Base-by-base conservation (phyloP, 1,284 basidiomycete species). In the Leucoagaricus sp. region DNA sequence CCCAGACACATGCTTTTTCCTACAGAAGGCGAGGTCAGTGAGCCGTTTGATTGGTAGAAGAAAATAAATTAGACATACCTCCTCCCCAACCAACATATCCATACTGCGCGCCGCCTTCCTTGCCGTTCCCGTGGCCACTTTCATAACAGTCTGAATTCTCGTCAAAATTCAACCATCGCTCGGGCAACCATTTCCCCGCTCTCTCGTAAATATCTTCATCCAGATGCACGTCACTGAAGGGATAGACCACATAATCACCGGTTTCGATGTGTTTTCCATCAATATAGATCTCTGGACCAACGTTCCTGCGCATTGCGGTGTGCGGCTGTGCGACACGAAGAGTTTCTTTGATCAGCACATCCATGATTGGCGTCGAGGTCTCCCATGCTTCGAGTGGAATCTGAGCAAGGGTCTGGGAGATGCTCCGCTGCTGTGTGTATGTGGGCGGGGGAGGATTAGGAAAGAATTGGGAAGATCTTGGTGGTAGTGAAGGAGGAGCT, bases 1-100 rank as follows among this genome's bases (percentile, higher is more conserved):
- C 88, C 87, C 31, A 88, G 77, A 67, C 87, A 90, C 21, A 76
- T 68, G 3, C 82, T 86, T 65, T 81, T 85, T 10, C 87, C 87
- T 90, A 65, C 54, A 52, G 23, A 59, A 49, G 55, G 49, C 61
- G 61, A 60, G n/a, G n/a, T n/a, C n/a, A n/a, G 61, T 53, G 49
- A 54, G 59, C 38, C 42, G 21, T 56, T 38, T 28, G 23, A 48
- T 12, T 45, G 38, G 12, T 19, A 33, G 34, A 10, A 29, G 26
- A 61, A 58, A 62, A 53, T 59, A 58, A 59, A 58, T 55, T 44
- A 53, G 28, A 74, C 82, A 66, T 67, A 89, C 87, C 87, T 72
- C 82, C 87, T 57, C 89, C 87, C 87, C 87, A 90, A 36, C 87
- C 88, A 50, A 90, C 76, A 66, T 86, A 90, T 58, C 77, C 73